Conservation (phyloP, 1,284 basidiomycete genomes). For the Erythrobasidium hasegawianum region DNA sequence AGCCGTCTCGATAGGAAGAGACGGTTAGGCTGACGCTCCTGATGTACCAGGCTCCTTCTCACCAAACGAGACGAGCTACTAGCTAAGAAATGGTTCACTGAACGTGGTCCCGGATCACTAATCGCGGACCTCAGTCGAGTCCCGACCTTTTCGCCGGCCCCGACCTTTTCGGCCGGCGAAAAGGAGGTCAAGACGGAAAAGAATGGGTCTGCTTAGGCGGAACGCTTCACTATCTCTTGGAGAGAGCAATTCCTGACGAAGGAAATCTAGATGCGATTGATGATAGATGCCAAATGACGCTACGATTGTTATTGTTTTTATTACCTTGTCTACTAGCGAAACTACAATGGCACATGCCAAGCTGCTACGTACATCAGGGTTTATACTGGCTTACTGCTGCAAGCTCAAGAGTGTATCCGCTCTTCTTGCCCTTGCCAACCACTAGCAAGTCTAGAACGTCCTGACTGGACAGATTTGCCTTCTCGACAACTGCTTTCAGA, state of each 20-base stretch:
- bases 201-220: not conserved
- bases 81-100: constrained; percentile 40
- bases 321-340: too few relatives aligned
- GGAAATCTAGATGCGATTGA: too few relatives aligned
- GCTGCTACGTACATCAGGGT: too few relatives aligned
- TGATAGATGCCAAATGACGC: too few relatives aligned
- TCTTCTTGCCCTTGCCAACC: not conserved
- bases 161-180: not conserved
- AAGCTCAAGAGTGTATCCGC: not conserved
- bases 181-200: not conserved
- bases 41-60: constrained; percentile 38
- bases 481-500: not conserved
- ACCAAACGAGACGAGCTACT: constrained; percentile 39
- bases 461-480: not conserved
- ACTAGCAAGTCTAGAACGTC: not conserved
- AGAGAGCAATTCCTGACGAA: too few relatives aligned
- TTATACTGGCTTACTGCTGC: not conserved
- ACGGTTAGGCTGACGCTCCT: not conserved
- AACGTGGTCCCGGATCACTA: constrained; percentile 16
- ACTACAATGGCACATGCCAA: too few relatives aligned
- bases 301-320: too few relatives aligned
- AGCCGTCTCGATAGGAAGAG: not conserved
- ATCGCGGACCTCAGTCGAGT: constrained; percentile 25
- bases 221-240: too few relatives aligned
- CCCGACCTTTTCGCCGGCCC: too few relatives aligned